These are phyloP conservation scores for Rhizophagus clarus DNA, from an alignment of 192 early-diverging fungal genomes.

Conservation along the genomic window DNA sequence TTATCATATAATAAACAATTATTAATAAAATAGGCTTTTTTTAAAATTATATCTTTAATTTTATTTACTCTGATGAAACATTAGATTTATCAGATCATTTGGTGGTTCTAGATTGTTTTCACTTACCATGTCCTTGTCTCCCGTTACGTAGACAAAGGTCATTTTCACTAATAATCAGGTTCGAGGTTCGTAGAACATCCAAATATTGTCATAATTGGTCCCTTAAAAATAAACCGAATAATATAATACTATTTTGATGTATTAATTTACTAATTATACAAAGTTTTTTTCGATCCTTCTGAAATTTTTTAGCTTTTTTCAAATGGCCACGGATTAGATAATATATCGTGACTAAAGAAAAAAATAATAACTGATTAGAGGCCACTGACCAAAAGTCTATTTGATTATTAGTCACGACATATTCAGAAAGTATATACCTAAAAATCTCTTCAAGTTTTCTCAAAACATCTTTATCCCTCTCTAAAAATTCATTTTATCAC, in stretches of 20 bases:
- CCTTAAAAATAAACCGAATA: too few relatives aligned
- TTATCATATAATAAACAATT: neutral
- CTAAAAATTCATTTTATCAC: too few relatives aligned
- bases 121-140: slow-evolving; percentile 37
- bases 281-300: slow-evolving; percentile 61
- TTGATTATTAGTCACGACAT: too few relatives aligned
- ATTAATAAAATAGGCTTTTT: too few relatives aligned
- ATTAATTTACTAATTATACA: slow-evolving; percentile 5
- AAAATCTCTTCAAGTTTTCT: too few relatives aligned
- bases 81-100: slow-evolving; percentile 18
- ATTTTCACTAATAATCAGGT: too few relatives aligned
- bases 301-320: too few relatives aligned
- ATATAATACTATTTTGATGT: too few relatives aligned
- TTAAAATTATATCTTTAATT: too few relatives aligned
- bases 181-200: neutral
- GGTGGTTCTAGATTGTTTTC: slow-evolving; percentile 33
- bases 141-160: slow-evolving; percentile 44
- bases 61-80: slow-evolving; percentile 37
- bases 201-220: neutral
- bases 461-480: too few relatives aligned
- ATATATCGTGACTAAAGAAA: slow-evolving; percentile 38
- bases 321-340: slow-evolving; percentile 72
- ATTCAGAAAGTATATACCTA: too few relatives aligned
- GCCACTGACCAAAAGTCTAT: too few relatives aligned
- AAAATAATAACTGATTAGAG: neutral